These are phyloP conservation scores for Gynochthodes officinalis DNA, from an alignment of 257 asterid species.

Conservation along the genomic window DNA sequence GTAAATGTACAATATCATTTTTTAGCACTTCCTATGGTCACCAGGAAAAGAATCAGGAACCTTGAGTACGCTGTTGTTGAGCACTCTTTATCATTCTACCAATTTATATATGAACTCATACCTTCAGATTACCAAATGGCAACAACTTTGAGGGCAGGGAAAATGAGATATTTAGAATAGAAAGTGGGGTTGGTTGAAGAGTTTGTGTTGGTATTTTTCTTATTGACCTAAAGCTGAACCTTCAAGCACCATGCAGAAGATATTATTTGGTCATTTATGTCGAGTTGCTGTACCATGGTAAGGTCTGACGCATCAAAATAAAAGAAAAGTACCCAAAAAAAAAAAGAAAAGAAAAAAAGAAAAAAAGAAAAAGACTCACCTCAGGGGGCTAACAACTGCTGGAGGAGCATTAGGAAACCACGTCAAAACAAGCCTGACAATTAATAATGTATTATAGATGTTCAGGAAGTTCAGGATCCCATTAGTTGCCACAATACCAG, in stretches of 20 bases:
- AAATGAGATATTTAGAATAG: background rate
- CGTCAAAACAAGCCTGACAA: constrained; percentile 78
- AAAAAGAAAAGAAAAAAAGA: no score
- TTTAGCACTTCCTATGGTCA: background rate
- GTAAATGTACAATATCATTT: background rate
- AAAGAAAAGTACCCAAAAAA: background rate
- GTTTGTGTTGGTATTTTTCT: no score
- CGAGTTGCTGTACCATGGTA: background rate
- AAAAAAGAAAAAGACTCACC: constrained; percentile 52
- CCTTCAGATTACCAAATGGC: background rate
- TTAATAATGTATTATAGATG: constrained; percentile 74
- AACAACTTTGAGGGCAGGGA: background rate
- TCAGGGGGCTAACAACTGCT: constrained; percentile 73
- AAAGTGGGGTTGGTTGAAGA: background rate
- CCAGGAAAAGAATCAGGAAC: background rate
- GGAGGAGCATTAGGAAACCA: constrained; percentile 97
- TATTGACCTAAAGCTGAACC: no score
- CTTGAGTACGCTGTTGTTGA: background rate
- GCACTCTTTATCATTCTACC: background rate
- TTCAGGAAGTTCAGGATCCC: constrained; percentile 73
- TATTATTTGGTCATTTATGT: background rate
- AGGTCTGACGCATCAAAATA: constrained; percentile 11
- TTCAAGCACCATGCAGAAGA: background rate
- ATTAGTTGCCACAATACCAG: constrained; percentile 68
- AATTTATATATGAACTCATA: no score